Evolutionary conservation across 768 basidiomycete species (phyloP).

Genomic region (Suillus spraguei): DNA sequence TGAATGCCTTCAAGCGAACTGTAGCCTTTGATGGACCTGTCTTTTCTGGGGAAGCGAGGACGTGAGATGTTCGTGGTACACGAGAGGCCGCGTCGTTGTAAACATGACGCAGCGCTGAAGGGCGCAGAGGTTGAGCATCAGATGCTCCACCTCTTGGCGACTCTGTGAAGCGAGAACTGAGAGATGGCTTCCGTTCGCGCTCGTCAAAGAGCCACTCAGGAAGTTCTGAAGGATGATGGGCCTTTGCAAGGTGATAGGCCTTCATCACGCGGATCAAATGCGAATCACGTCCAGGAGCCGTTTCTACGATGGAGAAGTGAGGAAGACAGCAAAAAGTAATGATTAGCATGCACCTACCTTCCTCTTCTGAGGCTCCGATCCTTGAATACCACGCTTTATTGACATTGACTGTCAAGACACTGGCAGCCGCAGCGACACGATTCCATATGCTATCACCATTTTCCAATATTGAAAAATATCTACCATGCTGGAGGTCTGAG

Average conservation of each 20-base stretch:
- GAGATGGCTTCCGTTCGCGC: conserved; percentile 45
- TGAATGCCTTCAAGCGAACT: conserved; percentile 51
- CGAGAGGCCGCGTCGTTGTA: conserved; percentile 36
- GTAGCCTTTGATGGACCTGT: conserved; percentile 39
- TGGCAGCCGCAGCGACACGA: conserved; percentile 54
- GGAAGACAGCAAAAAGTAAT: conserved; percentile 3
- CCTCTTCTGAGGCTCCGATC: conserved; percentile 42
- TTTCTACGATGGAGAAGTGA: conserved; percentile 33
- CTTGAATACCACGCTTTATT: conserved; percentile 58
- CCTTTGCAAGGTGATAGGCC: conserved; percentile 65
- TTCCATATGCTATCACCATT: conserved; percentile 57
- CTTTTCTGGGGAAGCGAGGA: conserved; percentile 20
- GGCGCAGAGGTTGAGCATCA: conserved; percentile 18
- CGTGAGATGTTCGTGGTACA: background rate
- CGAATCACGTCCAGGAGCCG: conserved; percentile 58
- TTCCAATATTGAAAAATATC: conserved; percentile 21
- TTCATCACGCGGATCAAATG: conserved; percentile 67
- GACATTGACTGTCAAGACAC: conserved; percentile 55
- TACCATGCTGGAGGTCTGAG: background rate
- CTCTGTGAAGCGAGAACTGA: conserved; percentile 16
- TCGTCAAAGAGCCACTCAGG: conserved; percentile 69
- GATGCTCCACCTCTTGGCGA: background rate
- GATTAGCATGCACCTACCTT: conserved; percentile 39
- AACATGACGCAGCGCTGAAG: conserved; percentile 39
- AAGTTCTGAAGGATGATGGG: conserved; percentile 55